Base-by-base conservation (phyloP, 73 alveolate species). In the Breviolum minutum region DNA sequence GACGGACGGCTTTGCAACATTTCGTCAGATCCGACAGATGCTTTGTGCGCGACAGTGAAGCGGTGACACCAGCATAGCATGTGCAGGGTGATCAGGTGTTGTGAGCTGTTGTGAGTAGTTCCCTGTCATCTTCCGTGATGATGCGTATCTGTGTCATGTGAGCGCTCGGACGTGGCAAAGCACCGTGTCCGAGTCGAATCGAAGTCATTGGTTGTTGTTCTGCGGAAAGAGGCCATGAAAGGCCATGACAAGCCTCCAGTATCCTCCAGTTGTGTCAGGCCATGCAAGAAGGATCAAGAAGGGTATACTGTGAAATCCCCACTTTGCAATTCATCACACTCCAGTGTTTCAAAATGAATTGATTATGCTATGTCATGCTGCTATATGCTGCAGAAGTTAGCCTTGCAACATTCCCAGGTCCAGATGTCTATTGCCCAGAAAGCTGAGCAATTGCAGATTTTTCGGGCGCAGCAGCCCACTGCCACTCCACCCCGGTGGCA, bases 1-100 rank as follows among this genome's bases (percentile, higher is more conserved):
- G 79, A 94, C 99, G 26, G 99, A 94, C 17, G 99, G 99, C 93
- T 94, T 94, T 30, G 93, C 80, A 8, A 63, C 99, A 9, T 94
- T 94, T 87, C 84, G 99, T 27, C 26, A 27, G 68, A 91, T 91
- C 54, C 97, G 97, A 7, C 89, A 91, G 54, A 91, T 91, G 97
- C 74, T 60, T 30, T 91, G 97, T 40, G 71, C 54, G 54, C 54
- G 54, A 40, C 64, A 9, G 29, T 11, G 26, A 19, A 69, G 79
- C 79, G 2, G 5, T 24, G 27, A 69, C 27, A 16, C 7, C 2
- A 2, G 27, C 79, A 19, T 16, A 4, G 79, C 79, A 19, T 19
- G 79, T 69, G 19, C 27, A 19, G 79, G 26, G 2, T 24, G 26
- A 69, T 19, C 7, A 24, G 19, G 5, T 24, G 79, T 69, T 24